Evolutionary conservation across 192 early-diverging fungal species (phyloP).

Genomic region (Rhizophagus sp.): DNA sequence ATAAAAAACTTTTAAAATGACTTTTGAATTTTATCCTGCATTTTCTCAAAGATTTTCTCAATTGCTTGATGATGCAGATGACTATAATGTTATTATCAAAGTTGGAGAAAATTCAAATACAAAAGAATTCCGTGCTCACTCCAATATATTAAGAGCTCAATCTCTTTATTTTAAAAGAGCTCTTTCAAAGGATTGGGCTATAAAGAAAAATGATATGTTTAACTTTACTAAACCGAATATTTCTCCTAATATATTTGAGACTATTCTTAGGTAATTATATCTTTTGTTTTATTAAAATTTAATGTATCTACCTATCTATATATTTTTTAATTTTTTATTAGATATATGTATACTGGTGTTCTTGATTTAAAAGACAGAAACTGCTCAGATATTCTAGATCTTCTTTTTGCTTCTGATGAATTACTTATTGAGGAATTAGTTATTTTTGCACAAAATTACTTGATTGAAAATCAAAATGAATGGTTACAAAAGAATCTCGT

Average conservation of each 20-base stretch:
- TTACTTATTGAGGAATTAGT: constrained; percentile 21
- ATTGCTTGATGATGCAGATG: not conserved
- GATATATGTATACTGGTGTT: constrained; percentile 20
- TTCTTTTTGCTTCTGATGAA: constrained; percentile 17
- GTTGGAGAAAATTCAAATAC: not conserved
- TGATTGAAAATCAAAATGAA: constrained; percentile 7
- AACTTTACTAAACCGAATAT: constrained; percentile 20
- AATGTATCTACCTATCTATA: no score
- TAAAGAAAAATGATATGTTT: not conserved
- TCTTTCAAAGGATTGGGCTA: not conserved
- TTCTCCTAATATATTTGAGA: constrained; percentile 15
- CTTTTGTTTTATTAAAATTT: not conserved
- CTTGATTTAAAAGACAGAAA: not conserved
- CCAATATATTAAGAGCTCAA: not conserved
- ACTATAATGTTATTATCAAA: constrained; percentile 12
- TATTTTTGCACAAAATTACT: not conserved
- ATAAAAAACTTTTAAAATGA: no score
- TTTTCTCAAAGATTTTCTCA: constrained; percentile 9
- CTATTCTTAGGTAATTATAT: not conserved
- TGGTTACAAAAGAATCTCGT: constrained; percentile 4
- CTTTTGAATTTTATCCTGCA: not conserved
- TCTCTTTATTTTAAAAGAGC: not conserved
- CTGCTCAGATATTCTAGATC: not conserved
- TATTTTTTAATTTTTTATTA: no score
- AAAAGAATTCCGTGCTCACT: constrained; percentile 12